Percentiles rank a stretch among this genome's conserved stretches.
Evolutionary conservation across 164 flowering plant species (phyloP).

Genomic region (Euptelea pleiosperma): DNA sequence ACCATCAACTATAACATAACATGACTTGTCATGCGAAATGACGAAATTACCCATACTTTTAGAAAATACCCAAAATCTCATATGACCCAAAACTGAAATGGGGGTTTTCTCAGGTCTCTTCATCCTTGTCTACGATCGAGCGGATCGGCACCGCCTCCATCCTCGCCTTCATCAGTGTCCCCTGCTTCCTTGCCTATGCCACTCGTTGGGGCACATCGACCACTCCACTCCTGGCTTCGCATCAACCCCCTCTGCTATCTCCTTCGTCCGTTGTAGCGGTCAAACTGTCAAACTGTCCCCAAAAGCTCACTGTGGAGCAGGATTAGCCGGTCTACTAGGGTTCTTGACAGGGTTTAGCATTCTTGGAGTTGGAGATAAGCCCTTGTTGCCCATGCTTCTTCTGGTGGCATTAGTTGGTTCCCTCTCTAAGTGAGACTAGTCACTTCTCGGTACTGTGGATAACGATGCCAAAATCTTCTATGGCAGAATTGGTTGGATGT

Average conservation of each 20-base stretch:
- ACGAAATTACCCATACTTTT: no score
- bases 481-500: no score
- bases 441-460: no score
- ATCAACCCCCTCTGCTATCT: no score
- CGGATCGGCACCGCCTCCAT: constrained; percentile 11
- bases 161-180: constrained; percentile 7
- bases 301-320: constrained; percentile 11
- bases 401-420: no score
- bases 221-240: constrained; percentile 14
- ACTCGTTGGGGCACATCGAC: constrained; percentile 10
- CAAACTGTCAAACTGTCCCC: background rate
- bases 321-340: constrained; percentile 12
- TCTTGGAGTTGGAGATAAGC: constrained; percentile 26
- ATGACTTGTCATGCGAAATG: no score
- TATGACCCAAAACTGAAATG: no score
- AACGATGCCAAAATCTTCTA: no score
- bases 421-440: no score
- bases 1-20: no score
- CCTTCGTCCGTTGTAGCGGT: constrained; percentile 8
- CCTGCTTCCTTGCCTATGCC: constrained; percentile 15
- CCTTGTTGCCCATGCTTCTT: background rate
- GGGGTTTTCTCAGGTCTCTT: constrained; percentile 16
- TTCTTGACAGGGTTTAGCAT: constrained; percentile 24
- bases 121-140: constrained; percentile 16
- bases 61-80: no score